These are phyloP conservation scores for Vaccinium macrocarpon DNA, from an alignment of 148 eudicot species.

Conservation along the genomic window DNA sequence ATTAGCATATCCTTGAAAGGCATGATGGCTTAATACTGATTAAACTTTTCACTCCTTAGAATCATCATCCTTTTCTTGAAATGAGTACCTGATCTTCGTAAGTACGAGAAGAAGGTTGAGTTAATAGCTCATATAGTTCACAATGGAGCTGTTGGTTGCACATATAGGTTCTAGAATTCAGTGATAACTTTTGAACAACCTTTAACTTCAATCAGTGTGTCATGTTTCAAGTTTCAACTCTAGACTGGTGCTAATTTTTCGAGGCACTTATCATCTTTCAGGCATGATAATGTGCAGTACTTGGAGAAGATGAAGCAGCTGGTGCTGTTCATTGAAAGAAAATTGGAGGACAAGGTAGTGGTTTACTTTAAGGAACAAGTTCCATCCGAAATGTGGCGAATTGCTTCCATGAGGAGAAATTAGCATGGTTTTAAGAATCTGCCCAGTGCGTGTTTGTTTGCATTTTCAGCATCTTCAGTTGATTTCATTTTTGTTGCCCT, in stretches of 20 bases:
- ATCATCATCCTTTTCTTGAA: not conserved
- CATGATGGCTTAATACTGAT: not conserved
- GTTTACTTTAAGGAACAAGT: not conserved
- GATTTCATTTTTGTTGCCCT: not conserved
- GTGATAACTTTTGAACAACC: not conserved
- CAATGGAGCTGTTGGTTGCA: not conserved
- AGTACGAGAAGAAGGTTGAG: not conserved
- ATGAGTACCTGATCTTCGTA: not conserved
- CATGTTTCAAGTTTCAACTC: not conserved
- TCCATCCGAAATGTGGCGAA: not conserved
- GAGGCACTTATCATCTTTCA: conserved; percentile 31
- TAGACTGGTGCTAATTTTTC: conserved; percentile 15
- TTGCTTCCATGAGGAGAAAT: not conserved
- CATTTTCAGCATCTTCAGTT: not conserved
- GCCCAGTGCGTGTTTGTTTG: not conserved
- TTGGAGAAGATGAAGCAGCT: conserved; percentile 91
- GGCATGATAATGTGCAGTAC: conserved; percentile 90
- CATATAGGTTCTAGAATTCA: not conserved
- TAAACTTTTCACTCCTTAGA: not conserved
- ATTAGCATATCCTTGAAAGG: conserved; percentile 6
- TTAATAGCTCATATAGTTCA: not conserved
- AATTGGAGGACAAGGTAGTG: conserved; percentile 77
- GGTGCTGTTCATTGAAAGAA: conserved; percentile 83
- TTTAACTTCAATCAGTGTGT: not conserved
- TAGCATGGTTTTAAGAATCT: conserved; percentile 9